phyloP scores from a whole-genome alignment of 805 yeast genomes.

The Naumovozyma baii region DNA sequence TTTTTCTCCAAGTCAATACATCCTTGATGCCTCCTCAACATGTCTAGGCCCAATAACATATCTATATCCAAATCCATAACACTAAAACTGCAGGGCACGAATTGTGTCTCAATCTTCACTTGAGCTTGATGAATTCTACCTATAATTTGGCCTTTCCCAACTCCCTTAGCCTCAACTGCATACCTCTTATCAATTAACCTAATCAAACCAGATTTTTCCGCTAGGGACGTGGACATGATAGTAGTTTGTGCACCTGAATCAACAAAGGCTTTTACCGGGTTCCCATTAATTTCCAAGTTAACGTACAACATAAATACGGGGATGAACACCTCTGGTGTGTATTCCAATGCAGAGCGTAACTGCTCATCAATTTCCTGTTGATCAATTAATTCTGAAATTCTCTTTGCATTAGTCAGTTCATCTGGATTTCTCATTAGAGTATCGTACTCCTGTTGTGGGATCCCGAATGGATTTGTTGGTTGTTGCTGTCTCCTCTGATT shows the following conservation, averaged over 20 bases:
- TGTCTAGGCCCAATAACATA: constrained; percentile 77
- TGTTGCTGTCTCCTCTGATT: constrained; percentile 21
- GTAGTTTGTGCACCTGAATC: constrained; percentile 95
- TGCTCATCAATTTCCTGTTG: constrained; percentile 73
- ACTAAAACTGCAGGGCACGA: constrained; percentile 58
- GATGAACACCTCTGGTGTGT: constrained; percentile 84
- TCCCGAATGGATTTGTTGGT: constrained; percentile 24
- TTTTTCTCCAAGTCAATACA: constrained; percentile 62
- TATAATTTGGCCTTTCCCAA: constrained; percentile 66
- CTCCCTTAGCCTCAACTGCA: constrained; percentile 80
- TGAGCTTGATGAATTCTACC: constrained; percentile 90
- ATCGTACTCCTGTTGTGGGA: constrained; percentile 39
- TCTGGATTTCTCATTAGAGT: constrained; percentile 56
- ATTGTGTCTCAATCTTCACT: constrained; percentile 58
- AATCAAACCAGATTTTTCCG: constrained; percentile 59
- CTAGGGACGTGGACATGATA: constrained; percentile 67
- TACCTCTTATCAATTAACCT: constrained; percentile 72
- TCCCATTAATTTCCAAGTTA: constrained; percentile 66
- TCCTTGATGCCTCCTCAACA: constrained; percentile 85
- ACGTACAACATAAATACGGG: constrained; percentile 78
- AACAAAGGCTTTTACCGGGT: constrained; percentile 80
- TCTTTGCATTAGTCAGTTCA: constrained; percentile 55
- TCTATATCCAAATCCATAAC: constrained; percentile 59
- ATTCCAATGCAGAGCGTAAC: constrained; percentile 68
- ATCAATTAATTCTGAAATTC: constrained; percentile 56